Base-by-base conservation (phyloP, 345 rosid species). In the Dovyalis caffra region DNA sequence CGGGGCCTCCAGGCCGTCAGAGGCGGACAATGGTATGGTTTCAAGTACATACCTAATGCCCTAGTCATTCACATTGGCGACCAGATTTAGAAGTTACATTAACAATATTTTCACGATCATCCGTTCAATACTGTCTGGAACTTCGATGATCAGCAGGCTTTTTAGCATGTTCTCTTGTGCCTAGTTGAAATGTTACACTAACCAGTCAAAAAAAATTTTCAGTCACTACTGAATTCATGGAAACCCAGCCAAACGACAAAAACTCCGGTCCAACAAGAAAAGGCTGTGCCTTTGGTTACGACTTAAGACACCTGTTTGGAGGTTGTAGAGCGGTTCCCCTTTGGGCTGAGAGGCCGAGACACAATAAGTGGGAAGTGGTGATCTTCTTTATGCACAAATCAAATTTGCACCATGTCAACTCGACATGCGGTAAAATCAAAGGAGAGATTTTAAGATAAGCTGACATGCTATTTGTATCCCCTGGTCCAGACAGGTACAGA, bases 11-110 rank as follows among this genome's bases (percentile, higher is more conserved):
- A 95, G 71, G 91, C 88, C 7, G 88, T 83, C 40, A 90, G 83
- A 72, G 97, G 91, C 51, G 90, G 77, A 23, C 83, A 34, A 12
- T 95, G 98, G 99, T 76, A 88, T 51, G 86, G 91, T 29, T 94
- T 87, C 34, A 82, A 81, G 74, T 87, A 88, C 82, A 89, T 90
- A 82, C 92, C 96, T 26, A 81, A 84, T 31, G 97, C 97, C 58
- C 85, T 95, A 64, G 85, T 93, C 77, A 38, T 95, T 49, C 97
- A 93, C 65, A 73, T 95, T 23, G 98, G 98, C 8, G 99, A 95
- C 69, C 99, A 95, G 76, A 73, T 91, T 8, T 83, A n/a, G n/a
- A n/a, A n/a, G n/a, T n/a, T n/a, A n/a, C n/a, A n/a, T n/a, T n/a
- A n/a, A n/a, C n/a, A n/a, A n/a, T n/a, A n/a, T n/a, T n/a, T n/a